phyloP scores from a whole-genome alignment of 2,329 filamentous ascomycete genomes.

The Fusarium austroafricanum region DNA sequence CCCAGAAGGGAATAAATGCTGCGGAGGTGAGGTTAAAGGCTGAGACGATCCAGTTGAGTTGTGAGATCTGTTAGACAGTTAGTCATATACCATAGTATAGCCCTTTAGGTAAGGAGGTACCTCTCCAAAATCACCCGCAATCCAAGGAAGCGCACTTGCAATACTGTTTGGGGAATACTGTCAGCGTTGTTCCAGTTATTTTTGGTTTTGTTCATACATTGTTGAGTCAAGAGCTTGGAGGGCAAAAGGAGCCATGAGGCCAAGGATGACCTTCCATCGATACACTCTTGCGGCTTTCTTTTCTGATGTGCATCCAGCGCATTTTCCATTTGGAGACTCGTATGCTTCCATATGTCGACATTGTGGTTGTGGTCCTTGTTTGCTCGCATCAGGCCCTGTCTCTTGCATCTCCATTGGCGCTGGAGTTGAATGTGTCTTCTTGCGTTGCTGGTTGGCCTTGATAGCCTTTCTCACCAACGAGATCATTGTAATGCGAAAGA shows the following conservation, averaged over 20 bases:
- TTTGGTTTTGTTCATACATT: conserved; percentile 55
- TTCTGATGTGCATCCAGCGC: conserved; percentile 50
- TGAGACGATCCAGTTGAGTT: conserved; percentile 77
- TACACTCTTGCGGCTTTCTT: conserved; percentile 54
- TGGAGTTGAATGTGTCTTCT: not conserved
- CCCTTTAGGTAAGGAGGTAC: too few species aligned
- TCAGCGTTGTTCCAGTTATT: not conserved
- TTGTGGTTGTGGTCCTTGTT: conserved; percentile 16
- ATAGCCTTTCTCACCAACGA: conserved; percentile 27
- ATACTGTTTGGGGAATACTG: conserved; percentile 41
- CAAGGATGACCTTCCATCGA: conserved; percentile 69
- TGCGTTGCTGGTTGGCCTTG: conserved; percentile 10
- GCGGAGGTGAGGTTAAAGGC: conserved; percentile 75
- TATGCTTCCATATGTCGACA: conserved; percentile 40
- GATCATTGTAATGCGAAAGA: conserved; percentile 18
- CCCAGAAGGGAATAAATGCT: conserved; percentile 74
- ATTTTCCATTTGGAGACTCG: conserved; percentile 36
- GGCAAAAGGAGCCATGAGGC: conserved; percentile 69
- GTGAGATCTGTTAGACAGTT: conserved; percentile 52
- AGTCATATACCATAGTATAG: too few species aligned
- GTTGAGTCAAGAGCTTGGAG: conserved; percentile 73
- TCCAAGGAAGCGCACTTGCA: conserved; percentile 59
- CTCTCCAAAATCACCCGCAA: conserved; percentile 72
- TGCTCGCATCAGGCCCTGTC: not conserved
- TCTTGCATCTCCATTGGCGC: conserved; percentile 7